These are phyloP conservation scores for Diaporthe australafricana DNA, from an alignment of 2,329 filamentous ascomycete species.

Conservation along the genomic window DNA sequence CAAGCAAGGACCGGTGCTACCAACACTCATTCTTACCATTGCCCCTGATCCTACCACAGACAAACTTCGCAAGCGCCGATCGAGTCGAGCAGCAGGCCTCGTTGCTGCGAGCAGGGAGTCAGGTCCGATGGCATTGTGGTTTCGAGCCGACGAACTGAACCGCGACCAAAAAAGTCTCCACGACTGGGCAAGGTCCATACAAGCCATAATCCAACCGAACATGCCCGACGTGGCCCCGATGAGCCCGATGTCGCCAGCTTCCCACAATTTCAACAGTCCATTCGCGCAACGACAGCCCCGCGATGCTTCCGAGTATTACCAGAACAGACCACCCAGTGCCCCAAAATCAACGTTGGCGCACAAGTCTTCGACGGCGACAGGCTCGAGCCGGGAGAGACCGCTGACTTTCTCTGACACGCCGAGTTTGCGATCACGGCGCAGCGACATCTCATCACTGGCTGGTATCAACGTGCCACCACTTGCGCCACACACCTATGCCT, in stretches of 20 bases:
- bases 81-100: conserved; percentile 70
- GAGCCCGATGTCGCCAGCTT: conserved; percentile 64
- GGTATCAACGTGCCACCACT: conserved; percentile 54
- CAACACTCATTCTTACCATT: conserved; percentile 69
- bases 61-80: conserved; percentile 72
- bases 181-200: conserved; percentile 70
- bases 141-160: conserved; percentile 66
- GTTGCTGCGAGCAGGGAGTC: conserved; percentile 61
- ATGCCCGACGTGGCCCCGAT: conserved; percentile 56
- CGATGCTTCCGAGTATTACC: conserved; percentile 55
- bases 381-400: conserved; percentile 62
- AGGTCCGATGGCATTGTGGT: conserved; percentile 63
- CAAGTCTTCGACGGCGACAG: conserved; percentile 61
- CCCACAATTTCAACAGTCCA: conserved; percentile 66
- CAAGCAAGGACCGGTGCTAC: conserved; percentile 69
- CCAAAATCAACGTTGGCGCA: conserved; percentile 55
- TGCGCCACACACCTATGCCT: conserved; percentile 61
- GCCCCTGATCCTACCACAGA: conserved; percentile 63
- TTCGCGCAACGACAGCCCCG: conserved; percentile 56
- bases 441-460: conserved; percentile 70
- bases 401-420: conserved; percentile 68
- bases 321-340: conserved; percentile 56
- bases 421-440: conserved; percentile 71
- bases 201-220: conserved; percentile 53
- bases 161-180: conserved; percentile 58